Evolutionary conservation across 1,139 yeast genomes (phyloP).

Genomic region (Blastobotrys proliferans): DNA sequence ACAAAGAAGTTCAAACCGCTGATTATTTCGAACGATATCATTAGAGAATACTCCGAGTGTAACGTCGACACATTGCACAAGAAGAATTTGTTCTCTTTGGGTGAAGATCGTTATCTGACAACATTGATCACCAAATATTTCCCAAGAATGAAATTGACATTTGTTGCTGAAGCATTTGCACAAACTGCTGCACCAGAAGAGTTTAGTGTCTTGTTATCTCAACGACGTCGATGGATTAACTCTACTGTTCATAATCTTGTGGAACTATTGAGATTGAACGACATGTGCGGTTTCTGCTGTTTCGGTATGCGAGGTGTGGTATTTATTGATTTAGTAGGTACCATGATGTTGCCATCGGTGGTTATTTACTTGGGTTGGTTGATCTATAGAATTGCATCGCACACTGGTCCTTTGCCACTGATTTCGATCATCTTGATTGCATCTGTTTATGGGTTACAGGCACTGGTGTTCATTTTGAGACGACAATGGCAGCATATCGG

Average conservation of each 20-base stretch:
- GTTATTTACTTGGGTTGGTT: conserved; percentile 39
- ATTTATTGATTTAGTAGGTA: conserved; percentile 37
- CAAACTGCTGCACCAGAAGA: conserved; percentile 41
- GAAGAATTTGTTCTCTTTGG: conserved; percentile 41
- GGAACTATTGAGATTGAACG: conserved; percentile 37
- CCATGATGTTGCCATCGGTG: conserved; percentile 41
- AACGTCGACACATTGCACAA: conserved; percentile 41
- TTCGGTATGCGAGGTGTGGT: conserved; percentile 42
- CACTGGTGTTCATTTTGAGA: conserved; percentile 36
- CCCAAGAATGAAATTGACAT: conserved; percentile 38
- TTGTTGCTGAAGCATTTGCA: conserved; percentile 39
- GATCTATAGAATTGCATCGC: conserved; percentile 34
- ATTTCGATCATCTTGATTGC: conserved; percentile 38
- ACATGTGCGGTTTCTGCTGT: conserved; percentile 42
- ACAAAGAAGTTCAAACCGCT: conserved; percentile 37
- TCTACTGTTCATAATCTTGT: conserved; percentile 42
- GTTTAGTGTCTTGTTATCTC: conserved; percentile 39
- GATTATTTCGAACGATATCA: conserved; percentile 37
- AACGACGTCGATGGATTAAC: conserved; percentile 44
- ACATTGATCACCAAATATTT: conserved; percentile 40
- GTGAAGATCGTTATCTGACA: conserved; percentile 42
- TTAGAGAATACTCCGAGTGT: conserved; percentile 37
- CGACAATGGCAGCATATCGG: conserved; percentile 43
- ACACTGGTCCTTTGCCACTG: conserved; percentile 34
- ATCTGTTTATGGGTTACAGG: conserved; percentile 40